Conservation (phyloP, 768 basidiomycete species). For the Leccinellum rugosiceps region DNA sequence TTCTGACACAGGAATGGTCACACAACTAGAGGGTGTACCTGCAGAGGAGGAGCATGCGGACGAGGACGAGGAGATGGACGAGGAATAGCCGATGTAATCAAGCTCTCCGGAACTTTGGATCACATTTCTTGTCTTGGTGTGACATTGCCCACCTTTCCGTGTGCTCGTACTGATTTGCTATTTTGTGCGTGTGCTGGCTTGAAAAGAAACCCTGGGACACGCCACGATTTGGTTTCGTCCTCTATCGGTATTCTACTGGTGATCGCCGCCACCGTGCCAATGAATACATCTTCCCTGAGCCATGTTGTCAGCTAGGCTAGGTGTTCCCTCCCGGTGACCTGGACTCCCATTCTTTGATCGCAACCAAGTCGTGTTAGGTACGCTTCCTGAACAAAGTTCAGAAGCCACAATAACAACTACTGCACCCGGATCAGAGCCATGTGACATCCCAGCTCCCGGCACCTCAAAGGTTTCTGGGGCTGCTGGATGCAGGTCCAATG, state of each 20-base stretch:
- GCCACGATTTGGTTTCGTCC: not conserved
- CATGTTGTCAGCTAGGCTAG: slow-evolving; percentile 59
- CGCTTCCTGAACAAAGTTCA: slow-evolving; percentile 49
- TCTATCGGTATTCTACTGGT: not conserved
- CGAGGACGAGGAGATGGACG: slow-evolving; percentile 49
- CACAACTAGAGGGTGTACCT: slow-evolving; percentile 48
- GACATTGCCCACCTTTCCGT: not conserved
- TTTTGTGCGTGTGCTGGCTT: not conserved
- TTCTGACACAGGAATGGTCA: slow-evolving; percentile 60
- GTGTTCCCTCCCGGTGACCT: slow-evolving; percentile 62
- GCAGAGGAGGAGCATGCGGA: slow-evolving; percentile 33
- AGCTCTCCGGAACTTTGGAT: not conserved
- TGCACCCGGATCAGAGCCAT: slow-evolving; percentile 44
- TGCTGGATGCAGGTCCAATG: too few relatives aligned
- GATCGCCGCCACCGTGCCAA: not conserved
- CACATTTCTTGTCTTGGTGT: not conserved
- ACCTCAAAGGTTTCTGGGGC: slow-evolving; percentile 82
- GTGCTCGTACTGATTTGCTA: not conserved
- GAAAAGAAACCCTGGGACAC: not conserved
- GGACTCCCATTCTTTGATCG: slow-evolving; percentile 60
- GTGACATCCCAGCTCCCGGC: slow-evolving; percentile 58
- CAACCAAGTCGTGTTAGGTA: slow-evolving; percentile 46
- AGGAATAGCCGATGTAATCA: slow-evolving; percentile 32
- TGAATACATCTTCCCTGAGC: slow-evolving; percentile 54
- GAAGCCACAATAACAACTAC: slow-evolving; percentile 61